Percentiles rank a stretch among this genome's conserved stretches.
Conservation (phyloP, 495 filamentous ascomycete species). For the Neurospora hispaniola region DNA sequence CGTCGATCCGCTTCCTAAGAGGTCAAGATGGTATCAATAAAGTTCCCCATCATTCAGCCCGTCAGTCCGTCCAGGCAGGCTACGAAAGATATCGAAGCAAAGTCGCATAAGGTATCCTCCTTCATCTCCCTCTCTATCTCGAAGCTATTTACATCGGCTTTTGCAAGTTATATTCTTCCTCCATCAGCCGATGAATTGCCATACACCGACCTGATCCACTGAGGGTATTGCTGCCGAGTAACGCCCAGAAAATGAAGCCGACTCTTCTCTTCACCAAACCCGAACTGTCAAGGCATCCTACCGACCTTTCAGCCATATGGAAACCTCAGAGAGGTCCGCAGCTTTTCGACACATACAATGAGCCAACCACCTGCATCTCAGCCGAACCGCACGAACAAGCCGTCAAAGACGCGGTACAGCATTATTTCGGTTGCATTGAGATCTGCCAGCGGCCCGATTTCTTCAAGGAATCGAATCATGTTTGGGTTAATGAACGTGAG, state of each 20-base stretch:
- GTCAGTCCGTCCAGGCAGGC: no score
- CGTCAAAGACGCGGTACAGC: conserved; percentile 19
- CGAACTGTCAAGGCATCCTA: not conserved
- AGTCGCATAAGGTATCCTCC: no score
- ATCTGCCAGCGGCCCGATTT: conserved; percentile 14
- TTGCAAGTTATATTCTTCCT: no score
- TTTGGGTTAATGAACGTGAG: conserved; percentile 14
- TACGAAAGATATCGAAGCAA: no score
- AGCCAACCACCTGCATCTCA: not conserved
- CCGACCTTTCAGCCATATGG: not conserved
- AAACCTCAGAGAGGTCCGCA: not conserved
- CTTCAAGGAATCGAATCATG: not conserved
- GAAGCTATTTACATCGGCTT: no score
- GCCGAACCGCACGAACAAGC: not conserved
- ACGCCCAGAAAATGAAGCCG: not conserved
- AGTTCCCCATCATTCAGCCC: not conserved
- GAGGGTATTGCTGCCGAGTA: not conserved
- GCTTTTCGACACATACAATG: not conserved
- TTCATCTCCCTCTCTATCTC: no score
- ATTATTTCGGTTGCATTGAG: conserved; percentile 25
- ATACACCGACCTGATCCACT: rapidly evolving
- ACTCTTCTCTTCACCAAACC: not conserved
- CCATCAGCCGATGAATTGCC: not conserved
- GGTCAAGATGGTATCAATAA: not conserved
- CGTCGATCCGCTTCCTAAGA: not conserved